Base-by-base conservation (phyloP, 148 eudicot genomes). In the Spergularia bocconei region DNA sequence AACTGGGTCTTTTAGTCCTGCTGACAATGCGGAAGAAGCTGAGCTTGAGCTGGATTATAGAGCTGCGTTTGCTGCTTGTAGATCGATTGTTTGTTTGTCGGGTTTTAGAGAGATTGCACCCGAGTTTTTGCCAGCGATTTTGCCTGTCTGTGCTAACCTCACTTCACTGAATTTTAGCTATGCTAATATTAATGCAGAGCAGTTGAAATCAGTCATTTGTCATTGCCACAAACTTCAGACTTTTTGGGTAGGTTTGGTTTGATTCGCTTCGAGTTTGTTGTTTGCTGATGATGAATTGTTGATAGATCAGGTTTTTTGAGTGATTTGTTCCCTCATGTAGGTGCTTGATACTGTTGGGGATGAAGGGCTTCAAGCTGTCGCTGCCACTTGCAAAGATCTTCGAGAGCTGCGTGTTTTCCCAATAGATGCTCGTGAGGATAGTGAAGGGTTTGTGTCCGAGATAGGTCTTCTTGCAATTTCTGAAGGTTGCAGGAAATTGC, bases 341-440 rank as follows among this genome's bases (percentile, higher is more conserved):
- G 97, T 81, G 13, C 87, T 92, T 56, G 97, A 92, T 83, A 83
- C 97, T 16, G 83, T 90, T 21, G 73, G 88, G 72, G 97, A 92
- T 77, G 94, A 92, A 78, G 97, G 97, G 70, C 91, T 92, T 61
- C 86, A 87, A 75, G 94, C 94, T 55, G 97, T 90, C 41, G 88
- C 94, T 51, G 86, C 86, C 33, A 86, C 91, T 15, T 92, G 97
- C 72, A 88, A 88, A 29, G 91, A 92, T 79, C 90, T 92, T 16
- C 85, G 75, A 0, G 97, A 92, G 85, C 89, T 92, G 71, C 90
- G 97, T 33, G 94, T 92, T 25, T 92, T 92, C 70, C 97, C 97
- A 7, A 59, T 90, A 5, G 92, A 92, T 78, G 84, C 92, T 76
- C 74, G 85, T 1, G 97, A 91, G 62, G 90, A 88, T 20, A 84